phyloP scores from a whole-genome alignment of 306 rosid genomes.

The Rosa chinensis region DNA sequence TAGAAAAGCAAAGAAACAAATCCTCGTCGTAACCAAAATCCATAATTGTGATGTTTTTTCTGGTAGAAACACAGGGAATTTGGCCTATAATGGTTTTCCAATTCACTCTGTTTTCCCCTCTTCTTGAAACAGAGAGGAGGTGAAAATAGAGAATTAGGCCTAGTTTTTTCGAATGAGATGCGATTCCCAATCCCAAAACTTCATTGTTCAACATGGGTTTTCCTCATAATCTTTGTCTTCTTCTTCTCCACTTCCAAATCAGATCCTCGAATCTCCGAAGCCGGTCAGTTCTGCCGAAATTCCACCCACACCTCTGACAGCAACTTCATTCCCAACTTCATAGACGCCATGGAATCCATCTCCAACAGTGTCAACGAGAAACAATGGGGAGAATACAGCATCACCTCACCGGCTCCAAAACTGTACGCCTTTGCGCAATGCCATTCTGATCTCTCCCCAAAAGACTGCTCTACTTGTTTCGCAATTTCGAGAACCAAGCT shows the following conservation, averaged over 20 bases:
- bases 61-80: not conserved
- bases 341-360: conserved; percentile 29
- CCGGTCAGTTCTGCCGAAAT: conserved; percentile 34
- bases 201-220: not conserved
- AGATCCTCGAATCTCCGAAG: not conserved
- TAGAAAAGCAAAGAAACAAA: no score
- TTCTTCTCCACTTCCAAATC: conserved; percentile 11
- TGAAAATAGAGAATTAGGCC: not conserved
- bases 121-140: not conserved
- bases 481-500: conserved; percentile 24
- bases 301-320: not conserved
- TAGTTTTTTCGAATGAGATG: conserved; percentile 19
- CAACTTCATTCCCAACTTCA: conserved; percentile 20
- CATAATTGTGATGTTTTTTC: not conserved
- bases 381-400: conserved; percentile 28
- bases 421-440: conserved; percentile 48
- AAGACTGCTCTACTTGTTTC: conserved; percentile 42
- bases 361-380: conserved; percentile 19
- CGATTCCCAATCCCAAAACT: conserved; percentile 6
- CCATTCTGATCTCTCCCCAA: conserved; percentile 28
- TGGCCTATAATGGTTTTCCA: not conserved
- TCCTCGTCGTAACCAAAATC: not conserved
- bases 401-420: conserved; percentile 1
- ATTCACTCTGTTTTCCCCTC: not conserved
- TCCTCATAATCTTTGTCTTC: conserved; percentile 2